Percentiles rank a stretch among this genome's conserved stretches.
These are phyloP conservation scores for Malus hybrid DNA, from an alignment of 331 rosid species.

Conservation along the genomic window DNA sequence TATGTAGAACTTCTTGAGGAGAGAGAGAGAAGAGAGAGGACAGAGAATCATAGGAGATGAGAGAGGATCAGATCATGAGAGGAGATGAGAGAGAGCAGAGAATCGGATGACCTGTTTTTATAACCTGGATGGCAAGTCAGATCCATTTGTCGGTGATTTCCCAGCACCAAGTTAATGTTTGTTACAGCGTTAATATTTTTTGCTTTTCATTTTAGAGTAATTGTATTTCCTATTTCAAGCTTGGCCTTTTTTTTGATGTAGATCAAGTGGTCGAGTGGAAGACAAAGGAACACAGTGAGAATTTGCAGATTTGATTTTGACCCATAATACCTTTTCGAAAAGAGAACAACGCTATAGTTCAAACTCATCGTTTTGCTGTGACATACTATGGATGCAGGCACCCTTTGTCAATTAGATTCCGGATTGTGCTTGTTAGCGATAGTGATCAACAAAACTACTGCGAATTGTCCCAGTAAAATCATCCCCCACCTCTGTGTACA, in stretches of 20 bases:
- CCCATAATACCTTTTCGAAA: too few relatives aligned
- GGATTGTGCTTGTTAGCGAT: too few relatives aligned
- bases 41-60: background rate
- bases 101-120: background rate
- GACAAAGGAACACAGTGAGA: rapidly evolving
- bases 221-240: background rate
- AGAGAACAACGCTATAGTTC: background rate
- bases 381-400: too few relatives aligned
- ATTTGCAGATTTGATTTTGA: too few relatives aligned
- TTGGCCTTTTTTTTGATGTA: background rate
- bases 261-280: background rate
- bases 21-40: too few relatives aligned
- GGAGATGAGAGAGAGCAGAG: too few relatives aligned
- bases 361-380: too few relatives aligned
- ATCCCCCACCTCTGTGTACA: background rate
- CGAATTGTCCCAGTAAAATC: too few relatives aligned
- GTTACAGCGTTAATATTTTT: background rate
- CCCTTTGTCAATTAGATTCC: too few relatives aligned
- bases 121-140: background rate
- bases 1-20: too few relatives aligned
- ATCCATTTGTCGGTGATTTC: background rate
- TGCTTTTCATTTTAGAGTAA: background rate
- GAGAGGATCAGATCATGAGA: too few relatives aligned
- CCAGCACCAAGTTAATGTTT: background rate
- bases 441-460: too few relatives aligned